Evolutionary conservation across 306 rosid genomes (phyloP), one percentile per base, ranked within the genome.

Genomic region (Lathyrus sativus): DNA sequence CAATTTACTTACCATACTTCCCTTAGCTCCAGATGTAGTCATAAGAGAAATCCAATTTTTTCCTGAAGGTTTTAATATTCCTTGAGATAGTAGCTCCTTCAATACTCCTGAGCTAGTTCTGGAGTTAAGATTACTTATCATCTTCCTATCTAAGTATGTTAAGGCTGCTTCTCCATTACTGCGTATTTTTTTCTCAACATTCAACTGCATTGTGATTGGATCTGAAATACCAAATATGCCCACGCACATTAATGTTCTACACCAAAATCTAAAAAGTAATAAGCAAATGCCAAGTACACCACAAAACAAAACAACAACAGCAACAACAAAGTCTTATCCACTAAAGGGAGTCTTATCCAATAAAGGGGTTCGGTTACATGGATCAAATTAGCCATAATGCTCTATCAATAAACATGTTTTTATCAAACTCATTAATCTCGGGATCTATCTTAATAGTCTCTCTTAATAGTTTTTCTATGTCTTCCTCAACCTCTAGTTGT

Each of bases 11-110:
- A 88, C 98, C 85, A 79, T 79, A 61, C 91, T 86, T 69, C 97
- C 98, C 85, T 93, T 93, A 50, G 98, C 98, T 61, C 98, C 98
- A 64, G 97, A 93, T 46, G 95, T 90, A 49, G 97, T 93, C 98
- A 93, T 93, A 68, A 93, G 96, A 79, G 96, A 88, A 68, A 90
- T 93, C 71, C 95, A 90, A 76, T 90, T 93, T 77, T 86, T 86
- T 57, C 88, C 90, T 0, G 96, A 89, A 49, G 89, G 92, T 70
- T 93, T 93, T 72, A 78, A 77, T 65, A 86, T 69, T 54, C 91
- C 96, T 57, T 83, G 85, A 72, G 85, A 82, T 71, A 92, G 76
- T 78, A 92, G 83, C 64, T 82, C 88, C 84, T 88, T 90, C 77
- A 92, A 84, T 64, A 78, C 77, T 68, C 85, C 89, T 17, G 88